These are phyloP conservation scores for Rubia peregrina DNA, from an alignment of 305 asterid species.

Conservation along the genomic window DNA sequence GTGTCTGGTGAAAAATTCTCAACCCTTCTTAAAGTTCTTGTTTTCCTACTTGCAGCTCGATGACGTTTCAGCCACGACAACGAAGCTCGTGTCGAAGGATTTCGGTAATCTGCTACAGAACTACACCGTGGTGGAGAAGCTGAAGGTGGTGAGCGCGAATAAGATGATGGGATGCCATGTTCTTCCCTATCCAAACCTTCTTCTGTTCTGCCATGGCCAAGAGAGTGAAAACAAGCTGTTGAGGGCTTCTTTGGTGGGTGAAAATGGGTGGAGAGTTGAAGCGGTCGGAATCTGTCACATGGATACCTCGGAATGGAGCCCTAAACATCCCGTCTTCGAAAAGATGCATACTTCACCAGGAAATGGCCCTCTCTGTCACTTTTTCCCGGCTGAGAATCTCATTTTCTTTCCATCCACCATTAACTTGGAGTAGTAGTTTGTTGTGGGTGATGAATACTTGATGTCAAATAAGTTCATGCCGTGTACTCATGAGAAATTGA, in stretches of 20 bases:
- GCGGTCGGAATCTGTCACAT: slow-evolving; percentile 21
- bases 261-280: slow-evolving; percentile 20
- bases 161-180: slow-evolving; percentile 56
- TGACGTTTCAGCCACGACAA: slow-evolving; percentile 28
- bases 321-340: slow-evolving; percentile 13
- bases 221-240: slow-evolving; percentile 44
- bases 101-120: slow-evolving; percentile 35
- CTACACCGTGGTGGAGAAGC: slow-evolving; percentile 42
- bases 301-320: slow-evolving; percentile 21
- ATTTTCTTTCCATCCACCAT: slow-evolving; percentile 7
- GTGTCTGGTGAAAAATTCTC: too few relatives aligned
- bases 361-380: slow-evolving; percentile 17
- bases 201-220: slow-evolving; percentile 68
- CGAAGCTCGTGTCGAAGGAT: slow-evolving; percentile 31
- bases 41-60: background rate
- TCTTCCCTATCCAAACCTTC: slow-evolving; percentile 76
- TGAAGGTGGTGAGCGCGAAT: slow-evolving; percentile 28
- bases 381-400: slow-evolving; percentile 18
- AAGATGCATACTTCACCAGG: slow-evolving; percentile 16
- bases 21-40: background rate
- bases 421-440: background rate
- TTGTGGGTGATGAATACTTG: background rate
- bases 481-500: background rate
- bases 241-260: slow-evolving; percentile 14
- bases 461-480: background rate